Conservation (phyloP, 257 asterid genomes). For the Nicotiana paniculata region DNA sequence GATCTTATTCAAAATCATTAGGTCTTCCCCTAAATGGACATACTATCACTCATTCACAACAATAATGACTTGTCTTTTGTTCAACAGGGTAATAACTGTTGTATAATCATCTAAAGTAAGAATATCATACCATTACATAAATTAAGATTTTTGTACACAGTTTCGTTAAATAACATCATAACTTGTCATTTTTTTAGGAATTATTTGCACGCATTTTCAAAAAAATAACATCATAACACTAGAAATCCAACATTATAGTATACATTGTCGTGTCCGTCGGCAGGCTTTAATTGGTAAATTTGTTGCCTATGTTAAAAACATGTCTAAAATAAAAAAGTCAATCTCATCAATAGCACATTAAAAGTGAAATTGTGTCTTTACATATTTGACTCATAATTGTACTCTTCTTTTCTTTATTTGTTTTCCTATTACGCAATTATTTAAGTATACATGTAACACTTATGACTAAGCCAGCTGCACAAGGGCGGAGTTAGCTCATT, state of each 20-base stretch:
- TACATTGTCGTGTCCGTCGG: not conserved
- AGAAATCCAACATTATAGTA: not conserved
- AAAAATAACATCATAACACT: not conserved
- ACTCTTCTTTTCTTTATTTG: not conserved
- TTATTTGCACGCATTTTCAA: not conserved
- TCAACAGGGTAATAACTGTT: constrained; percentile 1
- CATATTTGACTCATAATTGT: constrained; percentile 8
- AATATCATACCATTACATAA: constrained; percentile 5
- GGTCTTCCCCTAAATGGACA: constrained; percentile 31
- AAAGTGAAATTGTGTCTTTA: constrained; percentile 2
- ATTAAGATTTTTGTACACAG: not conserved
- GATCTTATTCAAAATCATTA: constrained; percentile 31
- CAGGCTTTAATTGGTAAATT: not conserved
- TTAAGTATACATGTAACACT: not conserved
- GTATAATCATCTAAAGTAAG: not conserved
- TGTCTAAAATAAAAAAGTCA: not conserved
- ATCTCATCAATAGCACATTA: not conserved
- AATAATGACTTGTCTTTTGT: constrained; percentile 16
- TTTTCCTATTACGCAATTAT: not conserved
- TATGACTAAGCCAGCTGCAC: not conserved
- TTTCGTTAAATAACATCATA: constrained; percentile 1
- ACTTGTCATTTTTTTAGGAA: not conserved
- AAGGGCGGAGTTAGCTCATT: too few relatives aligned
- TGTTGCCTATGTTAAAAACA: not conserved
- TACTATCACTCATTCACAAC: constrained; percentile 24